Conservation (phyloP, 2,329 filamentous ascomycete genomes). For the Grosmannia clavigera region DNA sequence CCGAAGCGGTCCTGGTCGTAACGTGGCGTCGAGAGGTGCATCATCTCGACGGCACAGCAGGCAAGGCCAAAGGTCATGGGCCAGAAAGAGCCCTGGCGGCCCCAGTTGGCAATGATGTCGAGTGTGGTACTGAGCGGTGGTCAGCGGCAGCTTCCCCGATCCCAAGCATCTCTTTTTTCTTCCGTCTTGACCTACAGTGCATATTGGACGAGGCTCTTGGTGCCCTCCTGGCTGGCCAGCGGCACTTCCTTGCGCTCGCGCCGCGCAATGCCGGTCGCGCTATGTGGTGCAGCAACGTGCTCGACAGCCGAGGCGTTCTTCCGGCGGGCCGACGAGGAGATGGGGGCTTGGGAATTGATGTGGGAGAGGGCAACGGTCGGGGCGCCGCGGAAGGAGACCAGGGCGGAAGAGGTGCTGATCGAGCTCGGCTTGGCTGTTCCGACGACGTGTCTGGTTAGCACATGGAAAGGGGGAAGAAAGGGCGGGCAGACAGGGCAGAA, state of each 20-base stretch:
- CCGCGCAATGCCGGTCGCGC: slow-evolving; percentile 37
- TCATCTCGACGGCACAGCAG: slow-evolving; percentile 87
- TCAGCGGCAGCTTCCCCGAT: not conserved
- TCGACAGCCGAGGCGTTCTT: slow-evolving; percentile 43
- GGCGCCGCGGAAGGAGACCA: slow-evolving; percentile 49
- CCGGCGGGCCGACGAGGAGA: slow-evolving; percentile 54
- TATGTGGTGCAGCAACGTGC: slow-evolving; percentile 29
- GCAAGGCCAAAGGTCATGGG: slow-evolving; percentile 81
- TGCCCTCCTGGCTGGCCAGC: slow-evolving; percentile 64
- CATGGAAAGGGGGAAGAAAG: not conserved
- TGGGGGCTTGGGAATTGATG: slow-evolving; percentile 47
- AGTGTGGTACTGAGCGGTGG: slow-evolving; percentile 51
- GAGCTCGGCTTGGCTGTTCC: slow-evolving; percentile 50
- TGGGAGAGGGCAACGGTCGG: slow-evolving; percentile 21
- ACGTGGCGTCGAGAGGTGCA: slow-evolving; percentile 76
- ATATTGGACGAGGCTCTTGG: slow-evolving; percentile 73
- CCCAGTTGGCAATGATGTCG: slow-evolving; percentile 74
- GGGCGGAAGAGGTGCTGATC: slow-evolving; percentile 24
- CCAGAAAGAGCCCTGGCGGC: slow-evolving; percentile 73
- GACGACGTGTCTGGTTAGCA: not conserved
- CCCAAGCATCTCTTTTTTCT: not conserved
- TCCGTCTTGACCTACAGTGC: slow-evolving; percentile 53
- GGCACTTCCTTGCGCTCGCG: slow-evolving; percentile 57
- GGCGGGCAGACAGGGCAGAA: too few species aligned
- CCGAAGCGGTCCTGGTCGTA: slow-evolving; percentile 84